Evolutionary conservation across 78 protist species (phyloP).

Genomic region (Dictyostelium intermedium): DNA sequence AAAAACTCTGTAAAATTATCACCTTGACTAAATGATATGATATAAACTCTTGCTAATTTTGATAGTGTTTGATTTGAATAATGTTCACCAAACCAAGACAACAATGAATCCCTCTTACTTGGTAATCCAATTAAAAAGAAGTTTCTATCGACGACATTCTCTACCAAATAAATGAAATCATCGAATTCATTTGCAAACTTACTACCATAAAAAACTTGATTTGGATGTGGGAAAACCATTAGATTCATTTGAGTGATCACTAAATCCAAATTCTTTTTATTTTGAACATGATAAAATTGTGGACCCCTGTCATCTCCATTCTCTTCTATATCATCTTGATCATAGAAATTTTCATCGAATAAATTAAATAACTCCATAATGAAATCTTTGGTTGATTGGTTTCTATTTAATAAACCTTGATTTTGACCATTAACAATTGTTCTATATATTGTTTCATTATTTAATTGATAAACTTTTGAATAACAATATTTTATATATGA

Average conservation of each 20-base stretch:
- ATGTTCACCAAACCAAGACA: slow-evolving; percentile 29
- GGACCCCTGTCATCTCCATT: background rate
- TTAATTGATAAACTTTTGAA: background rate
- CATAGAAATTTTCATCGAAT: background rate
- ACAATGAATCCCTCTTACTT: background rate
- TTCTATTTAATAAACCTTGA: background rate
- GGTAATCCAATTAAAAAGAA: slow-evolving; percentile 67
- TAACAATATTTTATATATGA: slow-evolving; percentile 48
- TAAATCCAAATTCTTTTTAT: background rate
- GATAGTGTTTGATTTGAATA: background rate
- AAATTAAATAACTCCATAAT: background rate
- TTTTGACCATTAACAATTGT: background rate
- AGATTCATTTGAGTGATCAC: slow-evolving; percentile 18
- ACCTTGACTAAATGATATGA: background rate
- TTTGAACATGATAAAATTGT: background rate
- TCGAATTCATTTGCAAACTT: slow-evolving; percentile 3
- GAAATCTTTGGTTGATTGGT: background rate
- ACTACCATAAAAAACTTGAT: slow-evolving; percentile 38
- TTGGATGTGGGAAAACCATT: slow-evolving; percentile 28
- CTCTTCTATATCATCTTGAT: background rate
- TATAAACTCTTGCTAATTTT: slow-evolving; percentile 20
- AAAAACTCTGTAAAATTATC: slow-evolving; percentile 4
- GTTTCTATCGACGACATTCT: background rate
- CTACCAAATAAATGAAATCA: slow-evolving; percentile 9
- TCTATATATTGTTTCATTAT: background rate